Conservation (phyloP, 495 filamentous ascomycete species). For the Zalerion maritima region DNA sequence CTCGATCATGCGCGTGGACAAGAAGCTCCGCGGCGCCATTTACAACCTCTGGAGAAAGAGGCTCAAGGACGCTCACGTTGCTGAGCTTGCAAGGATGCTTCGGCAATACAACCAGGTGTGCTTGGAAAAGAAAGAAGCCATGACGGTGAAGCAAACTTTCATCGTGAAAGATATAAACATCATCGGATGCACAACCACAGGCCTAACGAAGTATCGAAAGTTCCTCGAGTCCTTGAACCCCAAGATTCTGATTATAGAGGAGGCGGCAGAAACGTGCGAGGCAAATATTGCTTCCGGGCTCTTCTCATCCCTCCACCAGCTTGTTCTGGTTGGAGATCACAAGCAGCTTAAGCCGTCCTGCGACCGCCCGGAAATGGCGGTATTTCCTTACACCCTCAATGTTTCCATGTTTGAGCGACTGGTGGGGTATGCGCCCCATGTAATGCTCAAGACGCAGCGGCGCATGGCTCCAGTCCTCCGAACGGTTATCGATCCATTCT, state of each 20-base stretch:
- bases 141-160: no score
- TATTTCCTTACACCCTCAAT: slow-evolving; percentile 48
- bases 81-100: no score
- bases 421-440: slow-evolving; percentile 48
- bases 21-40: slow-evolving; percentile 18
- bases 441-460: slow-evolving; percentile 48
- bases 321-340: slow-evolving; percentile 43
- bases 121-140: no score
- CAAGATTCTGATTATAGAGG: slow-evolving; percentile 39
- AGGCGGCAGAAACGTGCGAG: slow-evolving; percentile 43
- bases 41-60: slow-evolving; percentile 25
- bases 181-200: slow-evolving; percentile 46
- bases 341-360: slow-evolving; percentile 35
- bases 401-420: slow-evolving; percentile 46
- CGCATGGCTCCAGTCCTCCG: slow-evolving; percentile 62
- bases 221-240: slow-evolving; percentile 59
- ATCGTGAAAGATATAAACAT: slow-evolving; percentile 26
- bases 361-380: slow-evolving; percentile 47
- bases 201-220: slow-evolving; percentile 74
- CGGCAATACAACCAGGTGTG: no score
- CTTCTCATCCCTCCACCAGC: slow-evolving; percentile 36
- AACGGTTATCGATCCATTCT: slow-evolving; percentile 44
- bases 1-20: no score
- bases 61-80: no score
- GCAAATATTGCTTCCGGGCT: slow-evolving; percentile 39